Conservation (phyloP, 2,329 filamentous ascomycete genomes). For the Aspergillus sp. region DNA sequence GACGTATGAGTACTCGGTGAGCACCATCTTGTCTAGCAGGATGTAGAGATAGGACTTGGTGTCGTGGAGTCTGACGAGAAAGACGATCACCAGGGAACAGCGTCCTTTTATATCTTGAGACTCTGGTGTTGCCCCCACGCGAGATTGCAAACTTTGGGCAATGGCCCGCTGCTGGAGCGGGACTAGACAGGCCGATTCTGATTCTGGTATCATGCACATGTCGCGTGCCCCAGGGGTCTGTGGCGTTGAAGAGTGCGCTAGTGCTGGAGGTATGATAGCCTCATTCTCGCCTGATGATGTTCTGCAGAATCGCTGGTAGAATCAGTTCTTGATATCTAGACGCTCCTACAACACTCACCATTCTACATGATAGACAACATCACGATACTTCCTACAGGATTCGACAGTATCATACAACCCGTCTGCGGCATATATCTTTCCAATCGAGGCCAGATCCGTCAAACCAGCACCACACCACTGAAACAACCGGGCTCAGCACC, state of each 20-base stretch:
- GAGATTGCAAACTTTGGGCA: background rate
- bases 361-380: background rate
- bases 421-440: background rate
- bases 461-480: background rate
- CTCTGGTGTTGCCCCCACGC: background rate
- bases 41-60: no score
- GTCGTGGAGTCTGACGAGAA: background rate
- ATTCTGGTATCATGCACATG: background rate
- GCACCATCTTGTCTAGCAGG: conserved; percentile 50
- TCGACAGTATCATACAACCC: background rate
- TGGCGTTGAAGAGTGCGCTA: background rate
- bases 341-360: background rate
- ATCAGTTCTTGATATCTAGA: background rate
- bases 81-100: background rate
- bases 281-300: no score
- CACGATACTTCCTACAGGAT: no score
- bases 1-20: conserved; percentile 67
- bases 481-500: background rate
- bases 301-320: background rate
- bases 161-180: background rate
- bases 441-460: background rate
- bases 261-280: no score
- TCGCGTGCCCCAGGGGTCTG: background rate
- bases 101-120: background rate
- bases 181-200: background rate